Percentiles rank a stretch among this genome's conserved stretches.
phyloP scores from a whole-genome alignment of 2,329 filamentous ascomycete genomes.

The Lecanoromycetidae sp. region DNA sequence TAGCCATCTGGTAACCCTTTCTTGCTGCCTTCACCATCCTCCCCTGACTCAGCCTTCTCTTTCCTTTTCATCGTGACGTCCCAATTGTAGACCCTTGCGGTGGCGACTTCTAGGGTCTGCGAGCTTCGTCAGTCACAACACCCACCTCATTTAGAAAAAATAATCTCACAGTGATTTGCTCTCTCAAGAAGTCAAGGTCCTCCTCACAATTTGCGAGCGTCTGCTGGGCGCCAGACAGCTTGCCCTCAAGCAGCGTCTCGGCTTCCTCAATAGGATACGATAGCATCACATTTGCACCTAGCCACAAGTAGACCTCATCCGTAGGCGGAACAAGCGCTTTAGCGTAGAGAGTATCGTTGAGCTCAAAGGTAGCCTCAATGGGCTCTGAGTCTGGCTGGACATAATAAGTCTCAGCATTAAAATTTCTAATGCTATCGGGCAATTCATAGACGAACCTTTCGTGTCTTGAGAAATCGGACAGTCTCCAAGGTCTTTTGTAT shows the following conservation, averaged over 20 bases:
- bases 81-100: conserved; percentile 98
- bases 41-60: conserved; percentile 54
- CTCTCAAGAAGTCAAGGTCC: conserved; percentile 85
- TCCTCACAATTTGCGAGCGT: conserved; percentile 85
- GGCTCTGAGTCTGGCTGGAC: conserved; percentile 44
- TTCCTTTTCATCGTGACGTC: conserved; percentile 92
- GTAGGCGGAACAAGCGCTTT: conserved; percentile 72
- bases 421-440: not conserved
- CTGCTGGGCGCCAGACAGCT: conserved; percentile 65
- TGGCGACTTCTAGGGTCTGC: conserved; percentile 90
- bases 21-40: conserved; percentile 32
- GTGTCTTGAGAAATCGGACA: conserved; percentile 68
- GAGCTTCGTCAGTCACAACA: no score
- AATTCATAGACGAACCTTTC: conserved; percentile 43
- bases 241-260: conserved; percentile 61
- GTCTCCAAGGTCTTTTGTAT: conserved; percentile 93
- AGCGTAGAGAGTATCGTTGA: conserved; percentile 91
- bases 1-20: conserved; percentile 17
- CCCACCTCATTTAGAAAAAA: no score
- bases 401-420: conserved; percentile 9
- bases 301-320: conserved; percentile 91
- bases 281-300: conserved; percentile 98
- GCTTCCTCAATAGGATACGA: conserved; percentile 87
- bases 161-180: conserved; percentile 81
- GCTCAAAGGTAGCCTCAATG: conserved; percentile 85